These are phyloP conservation scores for Ophiostoma tasmaniense DNA, from an alignment of 2,329 filamentous ascomycete species.

Conservation along the genomic window DNA sequence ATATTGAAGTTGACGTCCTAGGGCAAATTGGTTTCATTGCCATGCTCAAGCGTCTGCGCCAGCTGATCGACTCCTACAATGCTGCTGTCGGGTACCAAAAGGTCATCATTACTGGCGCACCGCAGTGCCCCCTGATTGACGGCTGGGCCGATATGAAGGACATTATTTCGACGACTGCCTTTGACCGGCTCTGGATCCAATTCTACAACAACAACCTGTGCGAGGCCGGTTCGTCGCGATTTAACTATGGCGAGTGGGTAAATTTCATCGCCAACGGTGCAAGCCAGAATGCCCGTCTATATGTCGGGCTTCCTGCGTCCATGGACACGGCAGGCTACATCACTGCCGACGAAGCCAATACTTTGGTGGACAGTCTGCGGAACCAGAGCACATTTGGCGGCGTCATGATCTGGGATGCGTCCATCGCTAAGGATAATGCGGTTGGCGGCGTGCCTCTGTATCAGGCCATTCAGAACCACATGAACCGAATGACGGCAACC, in stretches of 20 bases:
- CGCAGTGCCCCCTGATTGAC: slow-evolving; percentile 7
- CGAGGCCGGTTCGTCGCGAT: background rate
- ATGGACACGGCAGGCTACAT: slow-evolving; percentile 4
- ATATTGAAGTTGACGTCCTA: slow-evolving; percentile 4
- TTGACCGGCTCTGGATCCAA: slow-evolving; percentile 10
- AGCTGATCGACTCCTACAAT: slow-evolving; percentile 6
- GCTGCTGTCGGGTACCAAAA: background rate
- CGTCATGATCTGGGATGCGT: slow-evolving; percentile 9
- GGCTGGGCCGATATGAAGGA: slow-evolving; percentile 9
- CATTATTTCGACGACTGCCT: background rate
- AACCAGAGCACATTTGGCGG: slow-evolving; percentile 5
- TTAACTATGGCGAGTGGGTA: slow-evolving; percentile 12
- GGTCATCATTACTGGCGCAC: slow-evolving; percentile 10
- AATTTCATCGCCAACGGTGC: background rate
- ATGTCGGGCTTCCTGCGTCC: slow-evolving; percentile 5
- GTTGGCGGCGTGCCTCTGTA: background rate
- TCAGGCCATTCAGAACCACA: slow-evolving; percentile 6
- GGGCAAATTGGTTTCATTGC: slow-evolving; percentile 2
- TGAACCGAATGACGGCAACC: background rate
- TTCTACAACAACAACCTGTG: slow-evolving; percentile 12
- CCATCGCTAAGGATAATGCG: slow-evolving; percentile 2
- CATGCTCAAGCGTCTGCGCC: slow-evolving; percentile 8
- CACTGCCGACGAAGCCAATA: background rate
- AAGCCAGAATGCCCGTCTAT: slow-evolving; percentile 6
- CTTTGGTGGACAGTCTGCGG: slow-evolving; percentile 3